These are phyloP conservation scores for Suillus sp. DNA, from an alignment of 768 basidiomycete genomes.

Conservation along the genomic window DNA sequence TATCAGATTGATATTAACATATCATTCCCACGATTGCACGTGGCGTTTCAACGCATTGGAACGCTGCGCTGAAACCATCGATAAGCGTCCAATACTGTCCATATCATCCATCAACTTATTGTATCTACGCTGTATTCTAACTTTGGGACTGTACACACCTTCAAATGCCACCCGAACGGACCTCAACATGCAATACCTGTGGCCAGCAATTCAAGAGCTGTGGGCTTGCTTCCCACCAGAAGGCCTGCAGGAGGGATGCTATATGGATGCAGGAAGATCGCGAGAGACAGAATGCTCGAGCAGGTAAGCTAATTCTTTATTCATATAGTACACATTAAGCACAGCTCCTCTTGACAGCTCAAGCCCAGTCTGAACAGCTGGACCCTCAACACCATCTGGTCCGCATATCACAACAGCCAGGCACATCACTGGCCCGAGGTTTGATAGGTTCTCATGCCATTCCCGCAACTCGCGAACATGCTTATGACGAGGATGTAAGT, in stretches of 20 bases:
- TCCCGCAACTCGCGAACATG: not conserved
- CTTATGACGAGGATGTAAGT: constrained; percentile 17
- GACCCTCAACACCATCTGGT: not conserved
- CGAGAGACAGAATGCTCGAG: not conserved
- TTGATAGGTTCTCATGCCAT: not conserved
- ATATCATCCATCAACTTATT: not conserved
- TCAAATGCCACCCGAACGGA: not conserved
- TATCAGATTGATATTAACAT: no score
- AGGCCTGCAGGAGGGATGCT: not conserved
- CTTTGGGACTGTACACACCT: not conserved
- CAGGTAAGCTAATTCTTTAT: not conserved
- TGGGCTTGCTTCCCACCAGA: not conserved
- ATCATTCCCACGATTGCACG: no score
- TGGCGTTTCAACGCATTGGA: not conserved
- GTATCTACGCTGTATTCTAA: not conserved
- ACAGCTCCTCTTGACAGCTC: not conserved
- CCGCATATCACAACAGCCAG: not conserved
- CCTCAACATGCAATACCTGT: not conserved
- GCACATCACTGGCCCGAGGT: not conserved
- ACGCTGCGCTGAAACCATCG: not conserved
- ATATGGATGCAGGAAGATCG: not conserved
- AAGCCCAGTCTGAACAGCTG: not conserved
- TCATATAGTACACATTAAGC: not conserved
- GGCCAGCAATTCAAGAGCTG: not conserved
- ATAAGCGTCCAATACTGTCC: not conserved